phyloP scores from a whole-genome alignment of 2,329 filamentous ascomycete genomes.

The Penicillium thymicola region DNA sequence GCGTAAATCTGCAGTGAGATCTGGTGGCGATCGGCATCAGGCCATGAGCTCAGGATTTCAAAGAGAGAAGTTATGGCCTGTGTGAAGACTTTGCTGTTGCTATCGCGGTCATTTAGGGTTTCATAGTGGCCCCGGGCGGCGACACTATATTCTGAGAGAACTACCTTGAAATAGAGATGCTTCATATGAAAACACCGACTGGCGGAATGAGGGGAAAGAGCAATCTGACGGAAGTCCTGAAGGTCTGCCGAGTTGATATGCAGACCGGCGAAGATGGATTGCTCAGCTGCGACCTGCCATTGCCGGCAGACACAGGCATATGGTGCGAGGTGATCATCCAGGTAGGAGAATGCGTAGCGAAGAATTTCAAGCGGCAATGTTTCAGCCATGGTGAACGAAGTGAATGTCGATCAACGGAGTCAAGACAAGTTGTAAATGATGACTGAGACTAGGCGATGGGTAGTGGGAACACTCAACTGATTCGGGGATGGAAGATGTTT shows the following conservation, averaged over 20 bases:
- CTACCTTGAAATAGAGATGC: background rate
- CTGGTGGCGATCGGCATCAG: background rate
- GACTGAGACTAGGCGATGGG: background rate
- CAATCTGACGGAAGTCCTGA: background rate
- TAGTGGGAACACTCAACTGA: constrained; percentile 5
- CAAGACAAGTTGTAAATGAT: background rate
- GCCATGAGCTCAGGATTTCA: background rate
- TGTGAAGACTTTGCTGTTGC: background rate
- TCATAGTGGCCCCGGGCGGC: background rate
- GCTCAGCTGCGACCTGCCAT: background rate
- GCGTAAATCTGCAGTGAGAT: background rate
- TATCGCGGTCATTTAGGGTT: background rate
- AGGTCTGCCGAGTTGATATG: background rate
- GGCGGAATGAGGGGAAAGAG: background rate
- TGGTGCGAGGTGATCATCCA: background rate
- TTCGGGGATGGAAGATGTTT: constrained; percentile 19
- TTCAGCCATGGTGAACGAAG: background rate
- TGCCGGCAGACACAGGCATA: background rate
- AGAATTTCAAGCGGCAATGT: background rate
- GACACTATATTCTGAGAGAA: background rate
- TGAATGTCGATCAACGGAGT: background rate
- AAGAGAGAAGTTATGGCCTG: background rate
- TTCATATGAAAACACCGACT: background rate
- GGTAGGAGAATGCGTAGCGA: background rate
- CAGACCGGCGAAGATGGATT: background rate